Base-by-base conservation (phyloP, 768 basidiomycete species). In the Dacryopinax primogenitus region DNA sequence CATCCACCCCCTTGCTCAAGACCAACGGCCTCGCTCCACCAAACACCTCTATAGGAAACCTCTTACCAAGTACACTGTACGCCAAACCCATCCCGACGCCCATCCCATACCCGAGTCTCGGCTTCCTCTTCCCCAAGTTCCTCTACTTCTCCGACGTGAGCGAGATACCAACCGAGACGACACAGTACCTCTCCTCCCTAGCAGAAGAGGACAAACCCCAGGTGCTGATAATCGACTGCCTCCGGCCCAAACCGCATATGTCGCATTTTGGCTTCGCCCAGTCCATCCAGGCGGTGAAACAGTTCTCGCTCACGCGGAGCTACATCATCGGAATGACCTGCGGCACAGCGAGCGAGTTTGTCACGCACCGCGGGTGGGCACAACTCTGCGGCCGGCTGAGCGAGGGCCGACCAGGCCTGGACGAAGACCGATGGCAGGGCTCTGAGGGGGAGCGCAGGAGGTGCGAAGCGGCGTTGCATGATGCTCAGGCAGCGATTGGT, bases 71-170 rank as follows among this genome's bases (percentile, higher is more conserved):
- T 15, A 30, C 51, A 6, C 26, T 28, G 26, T 58, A 28, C 51
- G 26, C 51, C 11, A 58, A 58, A 30, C 51, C 51, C 23, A 58
- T 30, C 30, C 9, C 26, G 7, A 58, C 51, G 26, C 77, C 84
- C 18, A 74, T 76, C n/a, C 86, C 86, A 1, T 87, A 84, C 71
- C 70, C 83, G 62, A 86, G 82, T 70, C 80, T 86, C 70, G 88
- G 86, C 32, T 90, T 90, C 77, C 79, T 82, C 70, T 78, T 89
- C 51, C 81, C 86, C 69, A 77, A 86, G 35, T 75, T 94, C 51
- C 77, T 84, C 15, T 94, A 94, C 76, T 79, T 95, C 66, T 86
- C 87, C 30, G 93, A 96, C 73, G 88, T 86, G 41, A 90, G 87
- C 9, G 76, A 82, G 69, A 88, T 95, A 64, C 91, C 92, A 1